Conservation (phyloP, 345 rosid species). For the Triadica sebifera region DNA sequence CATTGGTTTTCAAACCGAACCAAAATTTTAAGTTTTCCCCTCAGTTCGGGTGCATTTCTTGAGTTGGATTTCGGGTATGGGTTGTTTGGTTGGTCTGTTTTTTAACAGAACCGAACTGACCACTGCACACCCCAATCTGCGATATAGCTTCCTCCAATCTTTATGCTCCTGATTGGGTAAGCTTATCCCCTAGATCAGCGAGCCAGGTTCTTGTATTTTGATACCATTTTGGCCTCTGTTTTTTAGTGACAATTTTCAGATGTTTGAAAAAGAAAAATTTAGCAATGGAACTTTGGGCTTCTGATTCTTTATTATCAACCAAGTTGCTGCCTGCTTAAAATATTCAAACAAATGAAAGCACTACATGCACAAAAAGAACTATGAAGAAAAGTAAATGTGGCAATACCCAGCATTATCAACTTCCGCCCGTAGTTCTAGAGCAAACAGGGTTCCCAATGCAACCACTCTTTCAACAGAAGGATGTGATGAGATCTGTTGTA, state of each 20-base stretch:
- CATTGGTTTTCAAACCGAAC: too few species aligned
- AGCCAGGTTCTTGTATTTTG: background rate
- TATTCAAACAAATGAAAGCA: background rate
- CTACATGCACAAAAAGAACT: background rate
- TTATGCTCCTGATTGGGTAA: background rate
- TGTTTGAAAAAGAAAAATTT: background rate
- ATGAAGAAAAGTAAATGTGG: slow-evolving; percentile 6
- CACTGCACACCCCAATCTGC: too few species aligned
- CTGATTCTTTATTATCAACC: background rate
- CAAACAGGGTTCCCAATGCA: slow-evolving; percentile 72
- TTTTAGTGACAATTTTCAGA: background rate
- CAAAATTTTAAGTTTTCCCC: too few species aligned
- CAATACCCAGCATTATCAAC: slow-evolving; percentile 68
- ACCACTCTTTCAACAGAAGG: slow-evolving; percentile 73
- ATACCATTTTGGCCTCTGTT: background rate
- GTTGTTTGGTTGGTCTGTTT: too few species aligned
- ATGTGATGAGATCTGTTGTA: slow-evolving; percentile 63
- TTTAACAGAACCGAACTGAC: too few species aligned
- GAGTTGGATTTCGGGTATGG: too few species aligned
- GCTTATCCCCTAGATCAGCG: background rate
- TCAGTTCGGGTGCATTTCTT: too few species aligned
- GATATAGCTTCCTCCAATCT: background rate
- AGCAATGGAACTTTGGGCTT: background rate
- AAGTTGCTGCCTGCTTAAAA: background rate
- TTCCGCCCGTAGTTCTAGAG: slow-evolving; percentile 67